Conservation (phyloP, 805 yeast species). For the Candida hungchunana region DNA sequence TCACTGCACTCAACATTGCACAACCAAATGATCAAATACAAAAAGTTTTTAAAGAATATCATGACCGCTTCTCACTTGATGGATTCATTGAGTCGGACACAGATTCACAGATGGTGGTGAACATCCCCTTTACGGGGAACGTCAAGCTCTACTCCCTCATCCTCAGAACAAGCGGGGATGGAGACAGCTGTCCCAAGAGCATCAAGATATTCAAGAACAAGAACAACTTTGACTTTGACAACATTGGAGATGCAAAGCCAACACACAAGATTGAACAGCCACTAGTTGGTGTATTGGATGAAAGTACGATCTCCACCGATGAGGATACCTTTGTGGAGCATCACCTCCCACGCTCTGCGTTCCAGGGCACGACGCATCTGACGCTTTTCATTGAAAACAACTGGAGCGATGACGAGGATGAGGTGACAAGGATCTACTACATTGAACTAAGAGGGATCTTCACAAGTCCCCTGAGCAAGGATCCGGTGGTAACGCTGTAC, state of each 20-base stretch:
- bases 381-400: conserved; percentile 66
- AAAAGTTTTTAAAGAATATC: conserved; percentile 45
- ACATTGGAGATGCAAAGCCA: conserved; percentile 44
- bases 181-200: conserved; percentile 59
- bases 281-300: conserved; percentile 54
- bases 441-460: conserved; percentile 78
- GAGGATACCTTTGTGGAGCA: conserved; percentile 70
- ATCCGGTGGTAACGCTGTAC: conserved; percentile 74
- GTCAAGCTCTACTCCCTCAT: conserved; percentile 74
- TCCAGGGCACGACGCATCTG: conserved; percentile 64
- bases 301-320: conserved; percentile 30
- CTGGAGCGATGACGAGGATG: conserved; percentile 59
- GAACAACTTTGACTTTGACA: conserved; percentile 68
- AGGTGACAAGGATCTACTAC: conserved; percentile 54
- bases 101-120: conserved; percentile 74
- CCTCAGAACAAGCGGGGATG: conserved; percentile 57
- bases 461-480: conserved; percentile 45
- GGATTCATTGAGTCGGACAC: conserved; percentile 59
- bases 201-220: conserved; percentile 73
- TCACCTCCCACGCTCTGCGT: conserved; percentile 67
- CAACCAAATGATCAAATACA: conserved; percentile 45
- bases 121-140: conserved; percentile 74
- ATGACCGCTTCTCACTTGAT: conserved; percentile 45
- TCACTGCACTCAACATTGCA: conserved; percentile 60
- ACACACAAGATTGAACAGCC: conserved; percentile 61